Conservation (phyloP, 192 early-diverging fungal genomes). For the Bifiguratus adelaidae region DNA sequence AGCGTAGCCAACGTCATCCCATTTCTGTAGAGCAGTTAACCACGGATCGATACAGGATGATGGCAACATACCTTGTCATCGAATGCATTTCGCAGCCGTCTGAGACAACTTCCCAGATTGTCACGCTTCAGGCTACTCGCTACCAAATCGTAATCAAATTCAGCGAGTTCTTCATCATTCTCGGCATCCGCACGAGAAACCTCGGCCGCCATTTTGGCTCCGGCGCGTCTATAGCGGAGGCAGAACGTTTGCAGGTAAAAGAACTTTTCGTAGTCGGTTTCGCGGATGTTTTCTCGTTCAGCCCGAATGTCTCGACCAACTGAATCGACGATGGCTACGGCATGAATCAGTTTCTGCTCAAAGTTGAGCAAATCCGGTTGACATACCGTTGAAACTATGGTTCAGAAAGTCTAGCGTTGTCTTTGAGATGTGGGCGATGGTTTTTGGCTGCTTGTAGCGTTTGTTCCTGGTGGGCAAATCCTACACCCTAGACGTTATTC, state of each 20-base stretch:
- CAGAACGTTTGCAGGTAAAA: conserved; percentile 10
- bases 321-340: conserved; percentile 20
- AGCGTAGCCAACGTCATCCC: conserved; percentile 33
- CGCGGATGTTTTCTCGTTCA: conserved; percentile 23
- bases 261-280: conserved; percentile 21
- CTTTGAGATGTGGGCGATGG: too few relatives aligned
- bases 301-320: conserved; percentile 25
- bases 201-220: neutral
- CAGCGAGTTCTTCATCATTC: neutral
- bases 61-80: conserved; percentile 13
- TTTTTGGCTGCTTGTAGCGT: too few relatives aligned
- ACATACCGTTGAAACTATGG: too few relatives aligned
- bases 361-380: neutral
- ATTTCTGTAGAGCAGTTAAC: conserved; percentile 21
- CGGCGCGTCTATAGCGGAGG: neutral
- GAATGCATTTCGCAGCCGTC: conserved; percentile 12
- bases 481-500: too few relatives aligned
- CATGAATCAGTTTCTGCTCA: neutral
- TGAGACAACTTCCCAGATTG: conserved; percentile 16
- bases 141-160: conserved; percentile 25
- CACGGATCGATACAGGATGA: neutral
- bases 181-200: neutral
- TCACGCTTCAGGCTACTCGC: conserved; percentile 16
- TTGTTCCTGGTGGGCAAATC: too few relatives aligned
- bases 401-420: too few relatives aligned